These are phyloP conservation scores for Jamesozyma rosinii DNA, from an alignment of 805 yeast genomes.

Conservation along the genomic window DNA sequence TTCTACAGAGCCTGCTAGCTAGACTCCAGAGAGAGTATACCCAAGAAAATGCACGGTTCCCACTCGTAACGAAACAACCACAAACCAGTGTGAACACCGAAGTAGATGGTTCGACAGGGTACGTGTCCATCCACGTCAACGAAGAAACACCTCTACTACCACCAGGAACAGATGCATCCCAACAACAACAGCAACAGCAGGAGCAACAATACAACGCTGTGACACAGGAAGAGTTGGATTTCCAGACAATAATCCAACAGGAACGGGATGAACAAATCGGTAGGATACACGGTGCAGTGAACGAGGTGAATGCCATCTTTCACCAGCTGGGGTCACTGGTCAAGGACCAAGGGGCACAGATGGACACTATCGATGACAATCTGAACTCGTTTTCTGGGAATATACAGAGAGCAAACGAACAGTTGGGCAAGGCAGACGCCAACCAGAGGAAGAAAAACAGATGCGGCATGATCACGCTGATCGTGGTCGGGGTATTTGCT, in stretches of 20 bases:
- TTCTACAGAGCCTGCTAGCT: conserved; percentile 40
- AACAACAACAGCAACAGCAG: conserved; percentile 26
- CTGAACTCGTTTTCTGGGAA: conserved; percentile 53
- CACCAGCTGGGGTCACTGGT: conserved; percentile 72
- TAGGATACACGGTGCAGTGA: conserved; percentile 66
- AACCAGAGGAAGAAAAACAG: conserved; percentile 61
- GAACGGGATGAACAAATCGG: conserved; percentile 68
- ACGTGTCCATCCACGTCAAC: conserved; percentile 16
- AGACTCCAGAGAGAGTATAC: conserved; percentile 38
- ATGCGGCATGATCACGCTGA: conserved; percentile 62
- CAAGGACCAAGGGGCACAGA: conserved; percentile 73
- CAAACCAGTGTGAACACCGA: background rate
- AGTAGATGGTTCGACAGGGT: conserved; percentile 10
- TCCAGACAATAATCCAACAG: conserved; percentile 54
- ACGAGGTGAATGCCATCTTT: conserved; percentile 78
- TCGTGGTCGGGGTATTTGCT: conserved; percentile 48
- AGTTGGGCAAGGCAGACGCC: conserved; percentile 63
- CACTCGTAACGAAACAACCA: conserved; percentile 1
- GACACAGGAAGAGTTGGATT: conserved; percentile 46
- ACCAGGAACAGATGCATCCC: conserved; percentile 14
- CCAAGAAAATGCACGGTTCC: conserved; percentile 33
- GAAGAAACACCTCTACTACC: conserved; percentile 37
- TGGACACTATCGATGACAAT: conserved; percentile 78
- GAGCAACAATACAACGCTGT: conserved; percentile 31
- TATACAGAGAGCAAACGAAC: conserved; percentile 61